These are phyloP conservation scores for Pseudonitzschia multistriata DNA, from an alignment of 108 stramenopile genomes.

Conservation along the genomic window DNA sequence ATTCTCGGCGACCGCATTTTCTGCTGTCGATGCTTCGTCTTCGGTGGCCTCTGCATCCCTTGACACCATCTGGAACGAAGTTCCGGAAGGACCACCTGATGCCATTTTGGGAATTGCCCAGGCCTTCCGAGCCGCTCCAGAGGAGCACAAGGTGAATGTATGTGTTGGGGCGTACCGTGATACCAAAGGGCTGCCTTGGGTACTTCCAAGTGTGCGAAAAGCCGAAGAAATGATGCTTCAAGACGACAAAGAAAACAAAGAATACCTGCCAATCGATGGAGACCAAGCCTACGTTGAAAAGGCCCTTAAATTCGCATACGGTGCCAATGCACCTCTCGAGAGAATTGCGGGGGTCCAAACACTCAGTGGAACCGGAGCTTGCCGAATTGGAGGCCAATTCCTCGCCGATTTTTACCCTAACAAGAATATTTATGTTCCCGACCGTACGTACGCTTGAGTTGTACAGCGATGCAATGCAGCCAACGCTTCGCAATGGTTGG, in stretches of 20 bases:
- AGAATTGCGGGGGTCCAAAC: slow-evolving; percentile 90
- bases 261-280: slow-evolving; percentile 95
- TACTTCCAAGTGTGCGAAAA: slow-evolving; percentile 86
- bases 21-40: slow-evolving; percentile 11
- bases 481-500: not conserved
- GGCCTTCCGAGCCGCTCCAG: slow-evolving; percentile 86
- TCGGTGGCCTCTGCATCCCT: not conserved
- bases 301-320: slow-evolving; percentile 93
- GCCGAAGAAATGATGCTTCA: slow-evolving; percentile 85
- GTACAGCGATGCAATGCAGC: not conserved
- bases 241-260: slow-evolving; percentile 73
- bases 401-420: slow-evolving; percentile 63
- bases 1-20: slow-evolving; percentile 12
- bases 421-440: slow-evolving; percentile 86
- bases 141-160: slow-evolving; percentile 86
- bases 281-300: slow-evolving; percentile 76
- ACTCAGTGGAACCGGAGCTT: slow-evolving; percentile 95
- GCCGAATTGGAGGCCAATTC: slow-evolving; percentile 92
- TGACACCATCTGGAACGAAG: slow-evolving; percentile 33
- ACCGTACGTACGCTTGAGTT: slow-evolving; percentile 41
- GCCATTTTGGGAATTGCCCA: slow-evolving; percentile 96
- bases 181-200: slow-evolving; percentile 87
- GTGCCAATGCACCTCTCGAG: slow-evolving; percentile 63
- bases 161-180: slow-evolving; percentile 96
- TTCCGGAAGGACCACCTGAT: slow-evolving; percentile 93